Evolutionary conservation across 306 rosid species (phyloP).

Genomic region (Castanea sativa): DNA sequence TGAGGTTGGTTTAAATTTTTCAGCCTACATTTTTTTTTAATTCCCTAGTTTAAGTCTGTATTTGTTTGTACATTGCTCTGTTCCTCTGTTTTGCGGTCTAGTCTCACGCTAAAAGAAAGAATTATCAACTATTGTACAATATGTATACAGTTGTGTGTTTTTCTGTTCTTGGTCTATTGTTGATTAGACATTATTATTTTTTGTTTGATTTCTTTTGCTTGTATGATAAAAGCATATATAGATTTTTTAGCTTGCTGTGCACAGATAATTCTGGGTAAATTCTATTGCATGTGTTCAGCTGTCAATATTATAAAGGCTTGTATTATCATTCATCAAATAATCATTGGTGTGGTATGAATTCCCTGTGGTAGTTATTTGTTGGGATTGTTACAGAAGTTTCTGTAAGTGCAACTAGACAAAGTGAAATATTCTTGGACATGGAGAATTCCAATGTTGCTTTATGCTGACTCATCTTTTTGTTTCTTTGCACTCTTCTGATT

Average conservation of each 20-base stretch:
- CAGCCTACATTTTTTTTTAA: too few species aligned
- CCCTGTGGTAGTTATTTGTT: background rate
- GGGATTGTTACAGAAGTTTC: background rate
- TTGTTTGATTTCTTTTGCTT: background rate
- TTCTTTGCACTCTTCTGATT: background rate
- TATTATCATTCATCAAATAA: background rate
- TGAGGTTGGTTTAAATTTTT: too few species aligned
- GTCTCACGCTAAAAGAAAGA: too few species aligned
- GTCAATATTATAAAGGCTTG: background rate
- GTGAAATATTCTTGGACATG: background rate
- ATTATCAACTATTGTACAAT: too few species aligned
- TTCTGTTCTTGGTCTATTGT: too few species aligned
- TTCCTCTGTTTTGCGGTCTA: too few species aligned
- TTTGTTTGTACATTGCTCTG: too few species aligned
- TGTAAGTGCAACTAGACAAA: background rate
- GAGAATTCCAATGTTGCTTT: background rate
- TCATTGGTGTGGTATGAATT: background rate
- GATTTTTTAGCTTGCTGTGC: background rate
- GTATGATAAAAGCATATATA: background rate
- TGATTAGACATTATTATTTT: too few species aligned
- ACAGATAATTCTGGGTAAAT: background rate
- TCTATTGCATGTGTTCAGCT: background rate
- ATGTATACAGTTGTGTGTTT: too few species aligned
- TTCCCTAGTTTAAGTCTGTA: too few species aligned
- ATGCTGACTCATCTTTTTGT: background rate